Percentiles rank a stretch among this genome's conserved stretches.
These are phyloP conservation scores for Jackrogersella multiformis DNA, from an alignment of 495 filamentous ascomycete genomes.

Conservation along the genomic window DNA sequence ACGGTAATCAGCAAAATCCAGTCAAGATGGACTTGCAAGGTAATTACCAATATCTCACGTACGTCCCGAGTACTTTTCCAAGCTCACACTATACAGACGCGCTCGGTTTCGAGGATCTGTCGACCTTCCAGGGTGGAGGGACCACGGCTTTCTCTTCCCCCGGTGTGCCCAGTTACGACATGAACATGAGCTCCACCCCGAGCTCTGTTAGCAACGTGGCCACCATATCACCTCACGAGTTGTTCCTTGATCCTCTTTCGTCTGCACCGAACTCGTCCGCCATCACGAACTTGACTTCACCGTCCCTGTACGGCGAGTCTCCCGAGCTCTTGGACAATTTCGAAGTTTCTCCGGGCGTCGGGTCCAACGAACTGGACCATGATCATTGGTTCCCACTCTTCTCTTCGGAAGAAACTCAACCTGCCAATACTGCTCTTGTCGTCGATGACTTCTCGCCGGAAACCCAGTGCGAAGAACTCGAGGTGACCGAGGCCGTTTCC, in stretches of 20 bases:
- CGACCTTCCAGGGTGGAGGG: constrained; percentile 61
- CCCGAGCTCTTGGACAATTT: constrained; percentile 72
- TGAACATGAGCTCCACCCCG: constrained; percentile 51
- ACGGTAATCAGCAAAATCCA: constrained; percentile 52
- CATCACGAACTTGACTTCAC: constrained; percentile 87
- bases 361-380: constrained; percentile 57
- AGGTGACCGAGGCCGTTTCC: constrained; percentile 47
- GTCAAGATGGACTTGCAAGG: constrained; percentile 61
- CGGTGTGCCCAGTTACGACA: constrained; percentile 56
- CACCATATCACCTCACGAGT: constrained; percentile 88
- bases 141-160: constrained; percentile 62
- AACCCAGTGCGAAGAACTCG: constrained; percentile 53
- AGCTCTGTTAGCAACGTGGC: constrained; percentile 60
- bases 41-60: constrained; percentile 32
- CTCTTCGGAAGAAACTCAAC: constrained; percentile 56
- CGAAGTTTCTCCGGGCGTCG: constrained; percentile 78
- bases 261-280: constrained; percentile 85
- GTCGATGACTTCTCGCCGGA: constrained; percentile 54
- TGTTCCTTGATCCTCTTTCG: constrained; percentile 72
- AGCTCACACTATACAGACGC: constrained; percentile 60
- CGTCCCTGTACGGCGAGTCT: constrained; percentile 77
- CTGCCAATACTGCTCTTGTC: constrained; percentile 33
- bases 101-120: constrained; percentile 60
- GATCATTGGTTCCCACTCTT: constrained; percentile 74
- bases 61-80: constrained; percentile 31